Conservation (phyloP, 2,329 filamentous ascomycete species). For the Colletotrichum sp. region DNA sequence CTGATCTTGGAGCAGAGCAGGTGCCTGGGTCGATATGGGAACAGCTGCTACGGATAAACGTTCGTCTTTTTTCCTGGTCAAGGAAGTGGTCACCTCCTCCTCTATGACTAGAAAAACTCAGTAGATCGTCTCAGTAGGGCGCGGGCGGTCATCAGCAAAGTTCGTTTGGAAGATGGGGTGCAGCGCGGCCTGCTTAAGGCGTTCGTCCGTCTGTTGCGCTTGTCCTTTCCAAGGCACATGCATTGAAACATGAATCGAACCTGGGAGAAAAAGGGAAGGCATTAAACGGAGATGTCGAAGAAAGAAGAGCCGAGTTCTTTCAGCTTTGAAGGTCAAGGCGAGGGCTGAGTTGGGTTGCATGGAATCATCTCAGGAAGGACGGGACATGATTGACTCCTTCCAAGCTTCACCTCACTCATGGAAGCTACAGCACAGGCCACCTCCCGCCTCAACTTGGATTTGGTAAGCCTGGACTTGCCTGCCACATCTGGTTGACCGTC, state of each 20-base stretch:
- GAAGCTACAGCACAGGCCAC: neutral
- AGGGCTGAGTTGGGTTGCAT: neutral
- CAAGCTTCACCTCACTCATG: neutral
- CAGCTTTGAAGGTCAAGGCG: constrained; percentile 5
- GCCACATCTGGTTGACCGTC: neutral
- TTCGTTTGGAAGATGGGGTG: neutral
- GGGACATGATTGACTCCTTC: neutral
- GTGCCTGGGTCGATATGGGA: neutral
- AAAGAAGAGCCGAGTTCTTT: neutral
- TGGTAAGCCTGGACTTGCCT: neutral
- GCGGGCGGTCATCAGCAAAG: neutral
- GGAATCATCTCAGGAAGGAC: neutral
- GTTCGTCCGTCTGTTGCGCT: neutral
- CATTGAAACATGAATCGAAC: neutral
- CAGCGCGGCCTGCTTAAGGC: neutral
- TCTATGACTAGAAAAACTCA: neutral
- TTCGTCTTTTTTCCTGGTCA: neutral
- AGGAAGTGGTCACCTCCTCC: neutral
- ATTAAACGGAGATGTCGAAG: neutral
- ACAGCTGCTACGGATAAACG: neutral
- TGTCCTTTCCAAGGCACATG: neutral
- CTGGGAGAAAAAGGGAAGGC: neutral
- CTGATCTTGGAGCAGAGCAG: neutral
- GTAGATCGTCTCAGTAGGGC: neutral
- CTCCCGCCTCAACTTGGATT: neutral